Conservation (phyloP, 2,329 filamentous ascomycete genomes). For the Hortaea werneckii region DNA sequence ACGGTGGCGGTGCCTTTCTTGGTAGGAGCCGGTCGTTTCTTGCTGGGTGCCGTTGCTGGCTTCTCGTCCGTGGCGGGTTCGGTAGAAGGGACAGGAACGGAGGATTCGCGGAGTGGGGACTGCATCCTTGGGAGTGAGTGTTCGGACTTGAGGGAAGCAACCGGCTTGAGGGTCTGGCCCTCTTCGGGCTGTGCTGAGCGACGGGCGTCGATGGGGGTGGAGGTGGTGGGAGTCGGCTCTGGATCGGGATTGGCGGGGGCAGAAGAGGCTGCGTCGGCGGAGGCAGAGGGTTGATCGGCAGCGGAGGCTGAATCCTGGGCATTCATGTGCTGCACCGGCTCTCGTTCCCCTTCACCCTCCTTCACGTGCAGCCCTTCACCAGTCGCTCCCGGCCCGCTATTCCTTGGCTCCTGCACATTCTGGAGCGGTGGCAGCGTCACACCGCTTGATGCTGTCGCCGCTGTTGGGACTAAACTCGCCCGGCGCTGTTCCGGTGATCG, state of each 20-base stretch:
- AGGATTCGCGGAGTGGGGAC: conserved; percentile 30
- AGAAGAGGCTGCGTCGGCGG: neutral
- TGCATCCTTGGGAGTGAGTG: conserved; percentile 29
- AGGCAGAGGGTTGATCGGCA: neutral
- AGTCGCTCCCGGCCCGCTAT: neutral
- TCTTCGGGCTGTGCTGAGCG: conserved; percentile 16
- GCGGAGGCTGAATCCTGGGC: neutral
- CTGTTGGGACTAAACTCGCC: conserved; percentile 21
- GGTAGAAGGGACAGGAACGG: conserved; percentile 29
- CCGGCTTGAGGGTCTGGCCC: conserved; percentile 31
- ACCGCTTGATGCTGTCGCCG: conserved; percentile 18
- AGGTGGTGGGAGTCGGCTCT: conserved; percentile 27
- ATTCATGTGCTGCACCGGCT: too few species aligned
- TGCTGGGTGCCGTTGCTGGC: conserved; percentile 18
- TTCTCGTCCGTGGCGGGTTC: conserved; percentile 24
- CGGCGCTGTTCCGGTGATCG: conserved; percentile 34
- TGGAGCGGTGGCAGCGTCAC: conserved; percentile 33
- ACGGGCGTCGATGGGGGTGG: conserved; percentile 20
- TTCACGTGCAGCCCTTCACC: neutral
- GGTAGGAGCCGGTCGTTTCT: conserved; percentile 36
- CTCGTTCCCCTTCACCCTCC: neutral
- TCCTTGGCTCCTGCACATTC: neutral
- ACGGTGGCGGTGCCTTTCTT: conserved; percentile 38
- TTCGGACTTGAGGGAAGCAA: conserved; percentile 37
- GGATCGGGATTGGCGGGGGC: conserved; percentile 31